phyloP scores from a whole-genome alignment of 2,329 filamentous ascomycete genomes.

The Lachnellula subtilissima region DNA sequence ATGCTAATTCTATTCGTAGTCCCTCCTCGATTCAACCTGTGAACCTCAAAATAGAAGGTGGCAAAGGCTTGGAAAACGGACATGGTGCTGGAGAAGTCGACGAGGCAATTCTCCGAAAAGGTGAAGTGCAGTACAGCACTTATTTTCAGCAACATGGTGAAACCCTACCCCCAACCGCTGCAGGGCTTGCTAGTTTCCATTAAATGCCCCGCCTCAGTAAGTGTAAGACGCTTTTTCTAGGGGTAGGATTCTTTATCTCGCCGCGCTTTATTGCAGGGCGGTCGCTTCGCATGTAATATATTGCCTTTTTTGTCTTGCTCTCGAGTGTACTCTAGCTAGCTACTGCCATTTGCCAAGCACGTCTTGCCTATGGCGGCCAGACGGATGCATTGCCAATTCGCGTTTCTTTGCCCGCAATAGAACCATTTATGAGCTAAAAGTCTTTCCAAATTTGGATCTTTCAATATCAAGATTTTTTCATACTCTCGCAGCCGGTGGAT shows the following conservation, averaged over 20 bases:
- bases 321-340: not conserved
- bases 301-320: not conserved
- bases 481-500: no score
- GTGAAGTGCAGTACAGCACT: slow-evolving; percentile 40
- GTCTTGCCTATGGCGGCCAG: no score
- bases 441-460: no score
- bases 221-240: slow-evolving; percentile 2
- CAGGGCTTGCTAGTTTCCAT: slow-evolving; percentile 27
- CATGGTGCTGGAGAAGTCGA: slow-evolving; percentile 38
- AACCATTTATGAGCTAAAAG: no score
- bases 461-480: no score
- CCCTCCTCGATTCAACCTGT: slow-evolving; percentile 39
- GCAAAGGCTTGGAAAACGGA: slow-evolving; percentile 40
- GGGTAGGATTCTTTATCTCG: no score
- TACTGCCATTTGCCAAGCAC: no score
- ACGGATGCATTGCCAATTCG: no score
- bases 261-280: no score
- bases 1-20: slow-evolving; percentile 28
- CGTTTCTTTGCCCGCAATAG: no score
- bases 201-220: not conserved
- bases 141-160: slow-evolving; percentile 36
- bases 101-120: slow-evolving; percentile 37
- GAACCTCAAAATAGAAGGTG: slow-evolving; percentile 32
- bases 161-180: slow-evolving; percentile 19
- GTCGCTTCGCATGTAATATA: not conserved